phyloP scores from a whole-genome alignment of 2,329 filamentous ascomycete species.

The Sporothrix protearum region DNA sequence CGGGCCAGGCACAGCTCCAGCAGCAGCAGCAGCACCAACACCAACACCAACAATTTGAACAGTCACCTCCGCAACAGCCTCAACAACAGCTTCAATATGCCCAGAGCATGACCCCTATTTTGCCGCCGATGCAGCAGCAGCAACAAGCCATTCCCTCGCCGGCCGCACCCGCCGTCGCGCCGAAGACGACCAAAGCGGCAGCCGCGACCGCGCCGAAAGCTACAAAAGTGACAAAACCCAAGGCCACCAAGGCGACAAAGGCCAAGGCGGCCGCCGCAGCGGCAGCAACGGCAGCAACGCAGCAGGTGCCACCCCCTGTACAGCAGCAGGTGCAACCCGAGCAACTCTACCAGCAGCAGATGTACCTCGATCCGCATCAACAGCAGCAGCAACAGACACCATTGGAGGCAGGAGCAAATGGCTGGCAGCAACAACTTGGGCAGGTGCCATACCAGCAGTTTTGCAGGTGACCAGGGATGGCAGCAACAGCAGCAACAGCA shows the following conservation, averaged over 20 bases:
- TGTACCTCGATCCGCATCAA: slow-evolving; percentile 18
- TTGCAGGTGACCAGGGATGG: not conserved
- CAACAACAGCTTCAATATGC: slow-evolving; percentile 11
- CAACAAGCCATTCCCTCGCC: slow-evolving; percentile 3
- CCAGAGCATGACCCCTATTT: not conserved
- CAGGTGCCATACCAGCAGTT: slow-evolving; percentile 6
- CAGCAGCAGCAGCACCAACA: not conserved
- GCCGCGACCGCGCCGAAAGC: slow-evolving; percentile 9
- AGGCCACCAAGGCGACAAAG: slow-evolving; percentile 9
- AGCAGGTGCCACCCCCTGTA: not conserved
- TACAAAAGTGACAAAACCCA: slow-evolving; percentile 18
- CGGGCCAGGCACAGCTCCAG: not conserved
- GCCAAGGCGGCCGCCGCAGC: not conserved
- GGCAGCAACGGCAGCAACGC: not conserved
- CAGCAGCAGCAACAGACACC: not conserved
- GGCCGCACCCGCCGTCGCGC: not conserved
- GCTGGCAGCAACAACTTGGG: slow-evolving; percentile 1
- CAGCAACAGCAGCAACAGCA: slow-evolving; percentile 15
- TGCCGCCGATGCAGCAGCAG: slow-evolving; percentile 14
- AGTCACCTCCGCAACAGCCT: not conserved
- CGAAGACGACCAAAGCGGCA: not conserved
- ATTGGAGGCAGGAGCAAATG: not conserved
- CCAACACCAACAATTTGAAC: no score
- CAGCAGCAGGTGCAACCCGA: slow-evolving; percentile 9
- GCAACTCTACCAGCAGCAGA: slow-evolving; percentile 19